Percentiles rank a stretch among this genome's conserved stretches.
phyloP scores from a whole-genome alignment of 1,284 basidiomycete species.

The Trametes polyzona region DNA sequence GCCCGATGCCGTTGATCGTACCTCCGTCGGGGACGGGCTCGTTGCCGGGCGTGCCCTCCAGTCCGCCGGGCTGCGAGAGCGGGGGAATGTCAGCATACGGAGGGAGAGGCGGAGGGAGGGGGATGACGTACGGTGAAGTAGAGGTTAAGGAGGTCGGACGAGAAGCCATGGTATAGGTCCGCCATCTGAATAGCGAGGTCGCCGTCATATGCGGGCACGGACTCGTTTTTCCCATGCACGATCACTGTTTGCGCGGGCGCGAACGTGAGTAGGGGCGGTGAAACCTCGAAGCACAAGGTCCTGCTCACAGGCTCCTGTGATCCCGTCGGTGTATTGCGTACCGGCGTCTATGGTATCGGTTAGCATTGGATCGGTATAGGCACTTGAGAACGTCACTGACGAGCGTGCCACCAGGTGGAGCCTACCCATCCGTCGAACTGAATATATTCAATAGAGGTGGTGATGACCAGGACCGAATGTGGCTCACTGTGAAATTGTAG shows the following conservation, averaged over 20 bases:
- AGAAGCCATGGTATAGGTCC: constrained; percentile 43
- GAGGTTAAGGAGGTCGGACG: constrained; percentile 32
- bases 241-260: constrained; percentile 22
- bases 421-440: constrained; percentile 26
- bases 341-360: constrained; percentile 29
- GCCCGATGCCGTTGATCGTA: constrained; percentile 43
- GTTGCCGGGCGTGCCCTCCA: constrained; percentile 38
- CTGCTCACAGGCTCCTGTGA: constrained; percentile 42
- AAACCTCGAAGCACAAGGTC: not conserved
- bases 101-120: too few species aligned
- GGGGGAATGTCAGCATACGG: not conserved
- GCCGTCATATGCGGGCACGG: constrained; percentile 38
- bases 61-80: constrained; percentile 32
- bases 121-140: constrained; percentile 36
- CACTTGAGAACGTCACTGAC: constrained; percentile 20
- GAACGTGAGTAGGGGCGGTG: too few species aligned
- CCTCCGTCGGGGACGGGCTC: constrained; percentile 46
- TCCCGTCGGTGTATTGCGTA: constrained; percentile 49
- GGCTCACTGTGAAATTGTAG: constrained; percentile 43
- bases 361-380: not conserved
- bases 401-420: constrained; percentile 31
- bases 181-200: constrained; percentile 41
- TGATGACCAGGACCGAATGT: not conserved
- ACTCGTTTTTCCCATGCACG: constrained; percentile 31
- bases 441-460: not conserved